Conservation (phyloP, 176 grass and related monocot genomes). For the Juncus effusus region DNA sequence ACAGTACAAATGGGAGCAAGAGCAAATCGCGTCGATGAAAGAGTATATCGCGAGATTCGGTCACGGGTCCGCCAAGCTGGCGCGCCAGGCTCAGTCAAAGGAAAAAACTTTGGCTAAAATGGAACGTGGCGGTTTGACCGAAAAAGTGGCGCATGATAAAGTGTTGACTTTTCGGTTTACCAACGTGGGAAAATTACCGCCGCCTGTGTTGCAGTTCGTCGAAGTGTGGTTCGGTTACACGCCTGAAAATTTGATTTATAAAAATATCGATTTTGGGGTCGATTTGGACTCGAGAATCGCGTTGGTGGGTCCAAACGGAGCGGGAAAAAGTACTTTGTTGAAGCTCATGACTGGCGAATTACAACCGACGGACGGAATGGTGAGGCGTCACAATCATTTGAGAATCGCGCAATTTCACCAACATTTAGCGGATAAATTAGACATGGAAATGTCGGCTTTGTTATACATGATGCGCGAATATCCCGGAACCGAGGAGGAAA, state of each 20-base stretch:
- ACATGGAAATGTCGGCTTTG: conserved; percentile 68
- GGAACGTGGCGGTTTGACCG: conserved; percentile 90
- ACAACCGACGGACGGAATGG: conserved; percentile 67
- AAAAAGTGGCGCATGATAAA: conserved; percentile 65
- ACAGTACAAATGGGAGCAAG: conserved; percentile 95
- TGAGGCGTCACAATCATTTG: conserved; percentile 88
- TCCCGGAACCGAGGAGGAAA: conserved; percentile 83
- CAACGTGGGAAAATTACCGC: conserved; percentile 79
- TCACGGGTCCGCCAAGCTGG: conserved; percentile 86
- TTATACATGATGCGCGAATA: conserved; percentile 87
- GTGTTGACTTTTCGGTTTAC: conserved; percentile 66
- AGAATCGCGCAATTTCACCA: conserved; percentile 86
- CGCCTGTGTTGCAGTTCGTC: conserved; percentile 82
- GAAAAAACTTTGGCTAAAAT: conserved; percentile 98
- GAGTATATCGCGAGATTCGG: conserved; percentile 93
- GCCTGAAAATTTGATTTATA: conserved; percentile 73
- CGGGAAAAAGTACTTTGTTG: conserved; percentile 85
- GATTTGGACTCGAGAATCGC: conserved; percentile 85
- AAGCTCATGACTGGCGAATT: conserved; percentile 94
- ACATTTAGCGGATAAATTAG: conserved; percentile 78
- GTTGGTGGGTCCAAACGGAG: conserved; percentile 78
- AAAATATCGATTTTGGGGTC: conserved; percentile 80
- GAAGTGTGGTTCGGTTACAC: conserved; percentile 90
- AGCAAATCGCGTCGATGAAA: conserved; percentile 87
- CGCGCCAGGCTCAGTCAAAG: conserved; percentile 82